Evolutionary conservation across 345 rosid genomes (phyloP).

Genomic region (Microthlaspi erraticum): DNA sequence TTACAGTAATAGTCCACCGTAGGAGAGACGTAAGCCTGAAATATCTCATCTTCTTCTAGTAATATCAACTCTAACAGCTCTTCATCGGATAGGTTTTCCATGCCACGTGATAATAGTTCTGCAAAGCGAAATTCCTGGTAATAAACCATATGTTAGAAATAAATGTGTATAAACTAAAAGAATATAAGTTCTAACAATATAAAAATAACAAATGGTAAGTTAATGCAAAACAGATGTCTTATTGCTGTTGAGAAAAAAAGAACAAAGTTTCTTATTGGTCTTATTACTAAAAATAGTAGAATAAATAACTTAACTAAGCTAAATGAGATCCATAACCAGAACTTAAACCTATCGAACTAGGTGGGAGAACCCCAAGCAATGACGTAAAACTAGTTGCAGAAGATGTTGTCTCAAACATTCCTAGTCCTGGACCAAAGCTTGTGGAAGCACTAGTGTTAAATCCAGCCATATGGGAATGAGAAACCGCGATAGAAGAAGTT

Average conservation of each 20-base stretch:
- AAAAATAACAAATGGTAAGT: no score
- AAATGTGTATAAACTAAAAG: no score
- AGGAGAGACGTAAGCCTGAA: background rate
- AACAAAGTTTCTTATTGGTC: background rate
- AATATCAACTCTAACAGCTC: background rate
- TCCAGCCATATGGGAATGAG: background rate
- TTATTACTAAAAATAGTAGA: background rate
- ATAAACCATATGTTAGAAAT: background rate
- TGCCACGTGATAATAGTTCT: background rate
- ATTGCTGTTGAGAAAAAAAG: background rate
- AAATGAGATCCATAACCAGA: background rate
- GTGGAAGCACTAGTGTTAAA: background rate
- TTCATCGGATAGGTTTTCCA: background rate
- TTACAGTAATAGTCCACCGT: background rate
- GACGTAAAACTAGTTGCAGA: background rate
- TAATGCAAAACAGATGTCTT: background rate
- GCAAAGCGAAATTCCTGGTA: background rate
- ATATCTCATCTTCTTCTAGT: constrained; percentile 5
- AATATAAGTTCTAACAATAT: no score
- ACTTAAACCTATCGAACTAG: background rate
- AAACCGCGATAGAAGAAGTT: background rate
- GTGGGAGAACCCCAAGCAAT: background rate
- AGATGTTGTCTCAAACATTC: background rate
- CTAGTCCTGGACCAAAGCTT: background rate
- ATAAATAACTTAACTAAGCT: constrained; percentile 5